Conservation (phyloP, 805 yeast genomes). For the Ogataea naganishii region DNA sequence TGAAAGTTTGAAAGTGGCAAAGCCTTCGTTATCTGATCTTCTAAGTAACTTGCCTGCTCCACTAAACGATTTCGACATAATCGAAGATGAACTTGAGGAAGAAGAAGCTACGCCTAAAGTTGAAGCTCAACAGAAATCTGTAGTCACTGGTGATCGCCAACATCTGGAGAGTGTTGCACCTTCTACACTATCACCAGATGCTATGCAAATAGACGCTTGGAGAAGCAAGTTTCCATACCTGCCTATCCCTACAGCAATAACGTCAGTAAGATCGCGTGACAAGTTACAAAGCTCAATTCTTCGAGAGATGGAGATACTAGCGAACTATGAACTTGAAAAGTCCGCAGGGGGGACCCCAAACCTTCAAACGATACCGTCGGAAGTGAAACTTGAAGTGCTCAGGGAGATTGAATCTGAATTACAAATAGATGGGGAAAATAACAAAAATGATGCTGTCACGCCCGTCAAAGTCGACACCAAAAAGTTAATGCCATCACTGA, state of each 20-base stretch:
- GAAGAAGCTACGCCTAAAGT: slow-evolving; percentile 5
- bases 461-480: slow-evolving; percentile 9
- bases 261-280: slow-evolving; percentile 33
- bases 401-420: slow-evolving; percentile 1
- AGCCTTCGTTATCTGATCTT: slow-evolving; percentile 14
- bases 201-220: neutral
- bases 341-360: slow-evolving; percentile 11
- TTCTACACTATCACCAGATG: slow-evolving; percentile 10
- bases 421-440: slow-evolving; percentile 4
- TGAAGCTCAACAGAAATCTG: slow-evolving; percentile 4
- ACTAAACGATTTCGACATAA: slow-evolving; percentile 35
- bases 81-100: slow-evolving; percentile 21
- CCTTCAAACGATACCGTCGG: slow-evolving; percentile 14
- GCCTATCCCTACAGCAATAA: slow-evolving; percentile 24
- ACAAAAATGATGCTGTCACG: slow-evolving; percentile 4
- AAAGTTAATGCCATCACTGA: slow-evolving; percentile 8
- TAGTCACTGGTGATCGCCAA: slow-evolving; percentile 34
- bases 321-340: too few species aligned
- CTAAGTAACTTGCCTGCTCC: slow-evolving; percentile 14
- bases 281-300: too few species aligned
- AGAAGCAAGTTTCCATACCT: slow-evolving; percentile 1
- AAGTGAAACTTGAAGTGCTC: slow-evolving; percentile 5
- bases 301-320: too few species aligned
- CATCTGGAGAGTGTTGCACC: slow-evolving; percentile 34
- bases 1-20: neutral